These are phyloP conservation scores for Garcia nutans DNA, from an alignment of 345 rosid genomes.

Conservation along the genomic window DNA sequence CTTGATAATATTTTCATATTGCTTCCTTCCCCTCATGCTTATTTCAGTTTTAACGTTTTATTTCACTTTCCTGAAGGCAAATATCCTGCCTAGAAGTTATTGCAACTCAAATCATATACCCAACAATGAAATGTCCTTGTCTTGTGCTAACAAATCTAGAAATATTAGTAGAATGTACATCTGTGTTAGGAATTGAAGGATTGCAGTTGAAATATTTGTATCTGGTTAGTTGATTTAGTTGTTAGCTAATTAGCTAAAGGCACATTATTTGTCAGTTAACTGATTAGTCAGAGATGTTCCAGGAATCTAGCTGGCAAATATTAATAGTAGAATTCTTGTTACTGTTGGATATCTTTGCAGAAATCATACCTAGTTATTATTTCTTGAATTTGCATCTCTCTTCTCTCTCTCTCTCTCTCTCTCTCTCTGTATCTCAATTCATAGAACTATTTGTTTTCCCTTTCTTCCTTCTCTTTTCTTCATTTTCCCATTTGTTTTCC, in stretches of 20 bases:
- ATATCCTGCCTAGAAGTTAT: not conserved
- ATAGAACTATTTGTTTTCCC: not conserved
- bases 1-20: constrained; percentile 52
- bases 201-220: not conserved
- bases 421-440: not conserved
- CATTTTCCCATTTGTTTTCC: not conserved
- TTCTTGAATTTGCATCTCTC: not conserved
- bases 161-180: not conserved
- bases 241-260: not conserved
- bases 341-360: not conserved
- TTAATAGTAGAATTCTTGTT: not conserved
- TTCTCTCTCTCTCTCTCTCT: no score
- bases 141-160: not conserved
- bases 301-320: not conserved
- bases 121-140: not conserved
- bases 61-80: not conserved
- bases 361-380: not conserved
- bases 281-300: not conserved
- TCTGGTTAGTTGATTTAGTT: not conserved
- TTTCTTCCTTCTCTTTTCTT: not conserved
- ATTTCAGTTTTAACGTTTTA: not conserved
- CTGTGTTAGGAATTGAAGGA: not conserved
- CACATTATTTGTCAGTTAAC: not conserved
- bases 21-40: constrained; percentile 12
- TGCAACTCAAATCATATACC: not conserved